A percentile compares a stretch with the other conserved stretches of the same genome.
Evolutionary conservation across 2,329 filamentous ascomycete species (phyloP).

Genomic region (Cladosporium sp.): DNA sequence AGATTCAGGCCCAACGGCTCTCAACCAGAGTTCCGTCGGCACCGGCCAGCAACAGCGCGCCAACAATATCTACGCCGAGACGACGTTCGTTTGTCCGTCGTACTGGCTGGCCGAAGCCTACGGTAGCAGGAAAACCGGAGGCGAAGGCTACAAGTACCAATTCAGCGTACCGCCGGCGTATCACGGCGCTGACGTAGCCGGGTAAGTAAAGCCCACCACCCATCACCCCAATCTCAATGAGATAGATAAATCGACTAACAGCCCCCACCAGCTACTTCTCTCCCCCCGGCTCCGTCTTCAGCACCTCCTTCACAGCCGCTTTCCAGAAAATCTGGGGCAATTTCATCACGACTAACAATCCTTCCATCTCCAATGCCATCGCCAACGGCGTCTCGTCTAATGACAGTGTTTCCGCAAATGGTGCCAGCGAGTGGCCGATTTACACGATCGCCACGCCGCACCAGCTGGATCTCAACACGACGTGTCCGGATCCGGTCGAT

Average conservation of each 20-base stretch:
- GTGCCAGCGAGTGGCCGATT: not conserved
- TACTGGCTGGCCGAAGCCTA: constrained; percentile 59
- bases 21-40: constrained; percentile 51
- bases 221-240: too few relatives aligned
- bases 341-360: not conserved
- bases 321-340: not conserved
- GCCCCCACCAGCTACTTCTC: not conserved
- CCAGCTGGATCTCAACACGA: not conserved
- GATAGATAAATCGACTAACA: too few relatives aligned
- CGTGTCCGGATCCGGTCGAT: not conserved
- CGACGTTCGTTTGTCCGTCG: constrained; percentile 56
- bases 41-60: constrained; percentile 58
- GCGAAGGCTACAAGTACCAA: not conserved
- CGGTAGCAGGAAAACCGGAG: constrained; percentile 29
- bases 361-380: not conserved
- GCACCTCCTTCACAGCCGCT: not conserved
- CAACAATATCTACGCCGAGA: constrained; percentile 55
- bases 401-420: not conserved
- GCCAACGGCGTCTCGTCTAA: not conserved
- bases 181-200: not conserved
- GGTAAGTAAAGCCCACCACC: too few relatives aligned
- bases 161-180: not conserved
- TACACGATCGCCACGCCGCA: not conserved
- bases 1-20: constrained; percentile 45
- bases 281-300: not conserved